Base-by-base conservation (phyloP, 1,139 yeast species). In the Suhomyces kunorum region DNA sequence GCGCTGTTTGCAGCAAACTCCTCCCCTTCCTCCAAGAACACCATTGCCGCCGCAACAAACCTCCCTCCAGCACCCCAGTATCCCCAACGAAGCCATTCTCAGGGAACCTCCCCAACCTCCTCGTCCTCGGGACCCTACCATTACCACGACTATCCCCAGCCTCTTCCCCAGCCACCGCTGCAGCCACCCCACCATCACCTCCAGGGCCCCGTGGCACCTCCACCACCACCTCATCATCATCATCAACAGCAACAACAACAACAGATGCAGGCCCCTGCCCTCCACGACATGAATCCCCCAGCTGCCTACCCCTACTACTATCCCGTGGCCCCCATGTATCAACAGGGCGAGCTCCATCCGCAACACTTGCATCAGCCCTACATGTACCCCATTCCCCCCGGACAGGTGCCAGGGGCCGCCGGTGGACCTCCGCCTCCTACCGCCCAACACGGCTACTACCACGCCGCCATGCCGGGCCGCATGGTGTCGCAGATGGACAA, bases 401-500 rank as follows among this genome's bases (percentile, higher is more conserved):
- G 38, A 28, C 38, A 36, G 28, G 32, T 32, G 17, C 38, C 47
- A 18, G 36, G 36, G 11, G 32, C 45, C 19, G 23, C 32, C 24
- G 27, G 37, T 19, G 25, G 43, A 28, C 18, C 30, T 13, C 32
- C 32, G 11, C 36, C 38, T 28, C 41, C 27, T 17, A 23, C n/a
- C 6, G 24, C 24, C 2, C 46, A 38, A 8, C 38, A 40, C 12
- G 42, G 44, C 11, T 43, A 43, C 35, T 41, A 29, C 29, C 43
- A 41, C n/a, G 45, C 39, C 3, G 39, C 38, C 16, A 34, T 42
- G 35, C 43, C 43, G 9, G 44, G 38, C 18, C 43, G 39, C 26
- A 32, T 25, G 26, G 25, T 35, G 39, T 11, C 36, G 5, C 40
- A 32, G 12, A 14, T 37, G 40, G 43, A 31, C 16, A 33, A 31